Conservation (phyloP, 1,139 yeast species). For the Diutina scorzettiae region DNA sequence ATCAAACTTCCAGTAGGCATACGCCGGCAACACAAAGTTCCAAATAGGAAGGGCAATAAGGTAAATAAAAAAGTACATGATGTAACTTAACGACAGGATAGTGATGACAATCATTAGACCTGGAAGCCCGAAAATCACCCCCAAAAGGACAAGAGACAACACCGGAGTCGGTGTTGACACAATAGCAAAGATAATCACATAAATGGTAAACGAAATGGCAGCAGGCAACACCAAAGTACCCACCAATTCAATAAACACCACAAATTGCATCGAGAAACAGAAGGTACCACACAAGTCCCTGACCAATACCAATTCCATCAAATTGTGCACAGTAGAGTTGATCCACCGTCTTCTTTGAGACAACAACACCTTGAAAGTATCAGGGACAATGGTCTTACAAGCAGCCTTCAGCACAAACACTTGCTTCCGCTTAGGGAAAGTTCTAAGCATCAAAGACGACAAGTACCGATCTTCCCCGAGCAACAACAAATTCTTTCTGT, state of each 20-base stretch:
- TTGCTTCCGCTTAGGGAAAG: slow-evolving; percentile 89
- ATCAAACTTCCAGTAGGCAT: slow-evolving; percentile 95
- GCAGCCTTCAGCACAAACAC: slow-evolving; percentile 93
- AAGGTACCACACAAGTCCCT: slow-evolving; percentile 93
- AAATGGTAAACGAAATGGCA: slow-evolving; percentile 77
- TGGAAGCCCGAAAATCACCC: slow-evolving; percentile 79
- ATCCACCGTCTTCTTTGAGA: slow-evolving; percentile 99
- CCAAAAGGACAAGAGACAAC: slow-evolving; percentile 69
- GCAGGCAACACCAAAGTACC: slow-evolving; percentile 92
- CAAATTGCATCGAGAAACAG: slow-evolving; percentile 96
- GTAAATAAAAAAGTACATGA: slow-evolving; percentile 76
- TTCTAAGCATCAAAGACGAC: slow-evolving; percentile 78
- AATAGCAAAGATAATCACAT: slow-evolving; percentile 68
- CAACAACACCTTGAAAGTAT: slow-evolving; percentile 62
- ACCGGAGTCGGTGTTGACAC: slow-evolving; percentile 76
- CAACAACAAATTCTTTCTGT: slow-evolving; percentile 74
- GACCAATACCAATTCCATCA: slow-evolving; percentile 81
- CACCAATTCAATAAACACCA: slow-evolving; percentile 72
- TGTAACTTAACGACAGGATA: slow-evolving; percentile 63
- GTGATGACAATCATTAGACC: slow-evolving; percentile 82
- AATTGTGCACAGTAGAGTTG: slow-evolving; percentile 90
- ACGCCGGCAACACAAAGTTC: slow-evolving; percentile 84
- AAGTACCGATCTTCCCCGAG: slow-evolving; percentile 91
- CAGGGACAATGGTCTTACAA: slow-evolving; percentile 90
- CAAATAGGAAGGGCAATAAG: slow-evolving; percentile 80